Base-by-base conservation (phyloP, 2,329 filamentous ascomycete genomes). In the Botrytis byssoidea region DNA sequence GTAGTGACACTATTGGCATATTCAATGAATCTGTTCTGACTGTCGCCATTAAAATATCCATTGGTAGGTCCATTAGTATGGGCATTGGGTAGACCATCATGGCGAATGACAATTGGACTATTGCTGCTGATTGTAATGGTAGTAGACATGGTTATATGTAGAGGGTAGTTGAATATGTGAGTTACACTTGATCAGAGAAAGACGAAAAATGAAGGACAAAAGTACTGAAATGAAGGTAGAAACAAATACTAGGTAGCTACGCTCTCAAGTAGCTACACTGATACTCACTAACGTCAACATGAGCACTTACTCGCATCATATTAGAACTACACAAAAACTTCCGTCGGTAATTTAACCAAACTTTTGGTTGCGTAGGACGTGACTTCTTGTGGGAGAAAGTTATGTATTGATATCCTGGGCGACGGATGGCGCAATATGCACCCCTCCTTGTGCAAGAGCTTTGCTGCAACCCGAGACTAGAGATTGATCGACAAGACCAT, bases 41-140 rank as follows among this genome's bases (percentile, higher is more conserved):
- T 70, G n/a, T 63, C 37, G 14, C 48, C 63, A 72, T 72, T 63
- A n/a, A 25, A 8, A 61, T 44, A 46, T 59, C 72, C 72, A 70
- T 73, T 73, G 35, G 57, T 73, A 9, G 44, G 32, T 42, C 35
- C 69, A 44, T 44, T 25, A 4, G 32, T 6, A 29, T 71, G 69
- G 8, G 44, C 57, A 63, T 48, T 66, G 22, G 16, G 32, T 22
- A 22, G 20, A 16, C 59, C 70, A 67, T 72, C 63, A 57, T 72
- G 61, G 10, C 60, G 70, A 67, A 72, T 72, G 46, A 72, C 22
- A 44, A 72, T 65, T 37, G 70, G 61, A 42, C 70, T 67, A 20
- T 72, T 55, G 61, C 70, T 72, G 46, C 70, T 72, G 16, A 72
- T 72, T 55, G 60, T 72, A 32, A 72, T 72, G 20, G 70, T 72